Evolutionary conservation across 2,329 filamentous ascomycete species (phyloP), one percentile per base, ranked within the genome.

Genomic region (Botryosphaeria dothidea): DNA sequence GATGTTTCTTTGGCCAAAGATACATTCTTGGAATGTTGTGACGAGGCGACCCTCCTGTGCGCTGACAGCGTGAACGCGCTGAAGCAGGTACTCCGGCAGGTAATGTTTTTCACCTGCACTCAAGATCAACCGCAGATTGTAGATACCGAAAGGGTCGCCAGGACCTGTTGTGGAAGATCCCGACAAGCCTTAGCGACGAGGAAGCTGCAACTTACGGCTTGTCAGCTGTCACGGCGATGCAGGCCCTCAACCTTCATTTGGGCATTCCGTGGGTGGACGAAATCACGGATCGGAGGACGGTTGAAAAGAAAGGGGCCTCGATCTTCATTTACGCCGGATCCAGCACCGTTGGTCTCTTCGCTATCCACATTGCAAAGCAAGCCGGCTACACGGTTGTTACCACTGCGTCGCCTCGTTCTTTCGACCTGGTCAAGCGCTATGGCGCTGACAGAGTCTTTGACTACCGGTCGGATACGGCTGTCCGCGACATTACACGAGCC

Each of bases 251-350:
- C 25, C 25, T 17, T 2, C 46, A 65, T 66, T 13, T 68, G 3
- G 64, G 52, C 23, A n/a, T 67, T 36, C 67, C 67, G 13, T 67
- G 64, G 64, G 38, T 41, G 15, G 63, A 65, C 31, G 54, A 65
- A 31, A 25, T 21, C 2, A 36, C 48, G 17, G 48, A 65, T 11
- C 19, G 41, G 36, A 25, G 3, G 8, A 23, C 49, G 41, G 19
- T 25, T 29, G 46, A 61, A 11, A 23, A 45, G 21, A n/a, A n/a
- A n/a, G n/a, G n/a, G n/a, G 8, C 27, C 7, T 17, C 36, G n/a
- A 21, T 82, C 0, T 68, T 86, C 7, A 71, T 86, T 17, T 86
- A 83, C 80, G 84, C 84, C 17, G 85, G 84, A 0, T 78, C 81
- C 2, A 79, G 80, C 0, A 77, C 75, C 17, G 81, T 83, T 0